phyloP scores from a whole-genome alignment of 805 yeast genomes.

The Hanseniaspora thailandica region DNA sequence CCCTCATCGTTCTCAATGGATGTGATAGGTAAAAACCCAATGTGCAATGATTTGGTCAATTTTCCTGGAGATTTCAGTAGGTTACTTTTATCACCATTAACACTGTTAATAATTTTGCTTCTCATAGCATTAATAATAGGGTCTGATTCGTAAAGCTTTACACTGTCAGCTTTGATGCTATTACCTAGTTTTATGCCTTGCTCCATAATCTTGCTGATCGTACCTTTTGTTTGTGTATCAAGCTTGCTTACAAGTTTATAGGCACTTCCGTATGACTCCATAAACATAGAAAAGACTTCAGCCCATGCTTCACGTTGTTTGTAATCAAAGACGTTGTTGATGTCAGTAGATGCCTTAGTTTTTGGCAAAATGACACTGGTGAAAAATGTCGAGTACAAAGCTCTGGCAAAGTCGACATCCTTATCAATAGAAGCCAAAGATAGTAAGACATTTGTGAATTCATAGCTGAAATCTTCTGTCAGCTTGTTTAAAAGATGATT shows the following conservation, averaged over 20 bases:
- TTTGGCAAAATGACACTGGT: constrained; percentile 1
- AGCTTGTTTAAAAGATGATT: too few relatives aligned
- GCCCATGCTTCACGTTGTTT: constrained; percentile 4
- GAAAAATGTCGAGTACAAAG: neutral
- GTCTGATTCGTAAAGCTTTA: constrained; percentile 1
- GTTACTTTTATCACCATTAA: neutral
- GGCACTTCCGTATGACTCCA: neutral
- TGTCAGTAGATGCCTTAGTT: neutral
- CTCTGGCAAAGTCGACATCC: constrained; percentile 10
- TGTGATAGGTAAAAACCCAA: neutral
- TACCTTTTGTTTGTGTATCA: neutral
- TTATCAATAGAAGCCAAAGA: constrained; percentile 4
- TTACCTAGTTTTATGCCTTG: neutral
- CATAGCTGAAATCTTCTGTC: neutral
- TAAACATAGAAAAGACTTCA: neutral
- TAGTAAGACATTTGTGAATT: constrained; percentile 5
- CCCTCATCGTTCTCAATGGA: neutral
- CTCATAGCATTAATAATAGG: constrained; percentile 4
- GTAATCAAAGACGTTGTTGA: neutral
- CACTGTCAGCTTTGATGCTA: neutral
- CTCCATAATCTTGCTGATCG: neutral
- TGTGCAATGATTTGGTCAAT: too few relatives aligned
- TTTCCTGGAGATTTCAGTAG: too few relatives aligned
- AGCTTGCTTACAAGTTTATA: neutral
- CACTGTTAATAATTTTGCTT: neutral